Evolutionary conservation across 2,329 filamentous ascomycete species (phyloP).

Genomic region (Ophioceras dolichostomum): DNA sequence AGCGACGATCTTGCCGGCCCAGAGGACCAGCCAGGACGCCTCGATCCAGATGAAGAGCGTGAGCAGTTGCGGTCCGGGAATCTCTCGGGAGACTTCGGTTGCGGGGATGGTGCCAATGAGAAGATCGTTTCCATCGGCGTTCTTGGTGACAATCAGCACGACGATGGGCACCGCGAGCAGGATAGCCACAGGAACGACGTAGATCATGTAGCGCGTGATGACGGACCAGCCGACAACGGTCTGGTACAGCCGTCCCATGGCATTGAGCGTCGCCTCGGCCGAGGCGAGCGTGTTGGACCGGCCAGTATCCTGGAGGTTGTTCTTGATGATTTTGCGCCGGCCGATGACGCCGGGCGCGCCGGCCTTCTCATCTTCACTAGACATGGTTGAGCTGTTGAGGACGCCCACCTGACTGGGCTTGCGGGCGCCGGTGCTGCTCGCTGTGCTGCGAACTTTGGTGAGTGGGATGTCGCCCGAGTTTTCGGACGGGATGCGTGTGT

Average conservation of each 20-base stretch:
- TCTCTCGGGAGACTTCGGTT: constrained; percentile 1
- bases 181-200: constrained; percentile 51
- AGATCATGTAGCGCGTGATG: constrained; percentile 54
- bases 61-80: constrained; percentile 37
- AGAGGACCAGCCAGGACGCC: constrained; percentile 54
- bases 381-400: no score
- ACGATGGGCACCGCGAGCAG: constrained; percentile 51
- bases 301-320: constrained; percentile 23
- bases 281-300: constrained; percentile 31
- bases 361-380: constrained; percentile 39
- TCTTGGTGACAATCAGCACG: constrained; percentile 33
- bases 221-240: constrained; percentile 52
- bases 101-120: constrained; percentile 12
- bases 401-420: constrained; percentile 19
- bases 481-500: constrained; percentile 16
- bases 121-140: constrained; percentile 5
- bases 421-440: constrained; percentile 34
- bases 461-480: constrained; percentile 38
- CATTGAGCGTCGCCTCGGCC: constrained; percentile 41
- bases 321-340: constrained; percentile 35
- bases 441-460: constrained; percentile 40
- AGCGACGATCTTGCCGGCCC: constrained; percentile 54
- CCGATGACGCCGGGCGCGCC: constrained; percentile 19
- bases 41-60: constrained; percentile 58
- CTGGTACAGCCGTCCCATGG: constrained; percentile 53